A percentile compares a stretch with the other conserved stretches of the same genome.
These are phyloP conservation scores for Aristolochia fimbriata DNA, from an alignment of 164 flowering plant genomes.

Conservation along the genomic window DNA sequence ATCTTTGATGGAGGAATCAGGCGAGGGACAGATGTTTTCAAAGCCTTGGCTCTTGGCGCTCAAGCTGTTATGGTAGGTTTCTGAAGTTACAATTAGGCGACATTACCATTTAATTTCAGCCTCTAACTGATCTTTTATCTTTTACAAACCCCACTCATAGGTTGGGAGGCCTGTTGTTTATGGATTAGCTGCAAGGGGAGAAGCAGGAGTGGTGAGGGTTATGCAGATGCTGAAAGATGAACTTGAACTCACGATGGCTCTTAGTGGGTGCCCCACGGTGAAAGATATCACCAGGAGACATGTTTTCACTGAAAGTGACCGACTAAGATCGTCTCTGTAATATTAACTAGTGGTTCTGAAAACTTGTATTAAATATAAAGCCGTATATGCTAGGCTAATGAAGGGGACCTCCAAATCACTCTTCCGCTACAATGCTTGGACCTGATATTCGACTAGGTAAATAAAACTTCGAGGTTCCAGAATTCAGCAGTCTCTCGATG, in stretches of 20 bases:
- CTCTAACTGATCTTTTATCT: background rate
- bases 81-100: background rate
- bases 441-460: too few relatives aligned
- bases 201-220: conserved; percentile 39
- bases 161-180: conserved; percentile 53
- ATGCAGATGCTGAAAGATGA: conserved; percentile 59
- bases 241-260: conserved; percentile 72
- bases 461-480: too few relatives aligned
- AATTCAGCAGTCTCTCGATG: too few relatives aligned
- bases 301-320: conserved; percentile 32
- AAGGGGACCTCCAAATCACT: too few relatives aligned
- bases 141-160: conserved; percentile 17
- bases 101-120: background rate
- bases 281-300: conserved; percentile 53
- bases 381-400: too few relatives aligned
- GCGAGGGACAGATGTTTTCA: conserved; percentile 94
- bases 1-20: conserved; percentile 75
- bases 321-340: conserved; percentile 31
- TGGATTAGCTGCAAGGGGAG: conserved; percentile 53
- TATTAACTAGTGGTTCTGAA: too few relatives aligned
- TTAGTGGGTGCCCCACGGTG: conserved; percentile 46
- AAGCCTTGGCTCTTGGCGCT: conserved; percentile 93
- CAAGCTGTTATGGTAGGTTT: conserved; percentile 56
- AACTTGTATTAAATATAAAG: too few relatives aligned
- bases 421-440: too few relatives aligned